A percentile compares a stretch with the other conserved stretches of the same genome.
These are phyloP conservation scores for Musa itinerans DNA, from an alignment of 176 grass and related monocot species.

Conservation along the genomic window DNA sequence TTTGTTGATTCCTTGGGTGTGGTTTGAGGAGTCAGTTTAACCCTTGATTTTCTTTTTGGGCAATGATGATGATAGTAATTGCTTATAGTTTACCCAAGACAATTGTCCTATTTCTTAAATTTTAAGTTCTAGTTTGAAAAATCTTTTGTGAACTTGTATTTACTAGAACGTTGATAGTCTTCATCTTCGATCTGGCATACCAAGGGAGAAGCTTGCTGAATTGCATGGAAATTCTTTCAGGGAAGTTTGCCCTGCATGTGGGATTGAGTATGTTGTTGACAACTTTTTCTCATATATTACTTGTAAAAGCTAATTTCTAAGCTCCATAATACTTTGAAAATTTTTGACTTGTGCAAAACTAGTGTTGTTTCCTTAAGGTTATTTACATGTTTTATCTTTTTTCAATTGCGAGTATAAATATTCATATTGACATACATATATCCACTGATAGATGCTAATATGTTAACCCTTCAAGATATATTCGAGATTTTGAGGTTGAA, in stretches of 20 bases:
- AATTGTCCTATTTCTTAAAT: background rate
- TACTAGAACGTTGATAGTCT: conserved; percentile 90
- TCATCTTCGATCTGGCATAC: conserved; percentile 89
- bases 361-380: background rate
- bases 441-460: conserved; percentile 2
- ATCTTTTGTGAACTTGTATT: conserved; percentile 1
- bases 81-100: background rate
- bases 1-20: background rate
- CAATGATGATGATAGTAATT: background rate
- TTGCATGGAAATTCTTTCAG: conserved; percentile 95
- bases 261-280: conserved; percentile 56
- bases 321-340: background rate
- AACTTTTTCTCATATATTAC: conserved; percentile 13
- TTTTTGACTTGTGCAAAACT: background rate
- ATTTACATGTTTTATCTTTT: conserved; percentile 16
- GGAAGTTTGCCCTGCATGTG: conserved; percentile 84
- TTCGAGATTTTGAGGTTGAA: conserved; percentile 98
- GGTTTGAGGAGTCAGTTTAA: background rate
- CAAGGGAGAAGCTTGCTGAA: conserved; percentile 79
- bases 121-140: background rate
- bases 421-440: background rate
- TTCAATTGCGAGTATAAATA: conserved; percentile 13
- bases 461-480: conserved; percentile 48
- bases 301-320: background rate
- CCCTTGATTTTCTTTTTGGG: background rate